Percentiles rank a stretch among this genome's conserved stretches.
Evolutionary conservation across 2,329 filamentous ascomycete species (phyloP).

Genomic region (Colletotrichum sp.): DNA sequence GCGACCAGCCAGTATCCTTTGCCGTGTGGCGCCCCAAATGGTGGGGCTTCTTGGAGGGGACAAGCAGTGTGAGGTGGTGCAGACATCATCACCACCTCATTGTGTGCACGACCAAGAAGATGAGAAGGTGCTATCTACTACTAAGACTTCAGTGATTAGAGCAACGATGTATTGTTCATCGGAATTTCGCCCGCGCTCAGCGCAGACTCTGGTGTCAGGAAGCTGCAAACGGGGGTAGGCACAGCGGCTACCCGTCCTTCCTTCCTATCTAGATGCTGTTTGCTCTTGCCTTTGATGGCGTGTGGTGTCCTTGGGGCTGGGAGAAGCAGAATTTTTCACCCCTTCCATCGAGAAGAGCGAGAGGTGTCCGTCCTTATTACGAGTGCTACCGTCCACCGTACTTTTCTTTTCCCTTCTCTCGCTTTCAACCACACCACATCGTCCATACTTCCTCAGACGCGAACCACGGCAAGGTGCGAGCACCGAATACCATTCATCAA

Average conservation of each 20-base stretch:
- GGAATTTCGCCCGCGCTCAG: background rate
- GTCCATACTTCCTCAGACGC: background rate
- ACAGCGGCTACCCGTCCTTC: background rate
- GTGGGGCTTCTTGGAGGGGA: background rate
- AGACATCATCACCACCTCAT: background rate
- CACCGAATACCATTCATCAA: background rate
- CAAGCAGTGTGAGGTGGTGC: no score
- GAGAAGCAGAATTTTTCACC: background rate
- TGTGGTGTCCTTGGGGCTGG: background rate
- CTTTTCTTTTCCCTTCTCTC: background rate
- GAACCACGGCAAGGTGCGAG: background rate
- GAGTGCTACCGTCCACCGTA: background rate
- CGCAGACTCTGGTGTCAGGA: background rate
- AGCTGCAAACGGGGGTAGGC: background rate
- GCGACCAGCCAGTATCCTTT: background rate
- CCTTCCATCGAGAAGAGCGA: background rate
- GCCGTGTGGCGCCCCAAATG: background rate
- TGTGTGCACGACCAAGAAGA: background rate
- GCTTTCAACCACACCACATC: background rate
- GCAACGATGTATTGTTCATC: background rate
- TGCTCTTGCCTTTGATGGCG: background rate
- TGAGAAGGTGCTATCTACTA: background rate
- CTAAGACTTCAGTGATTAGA: background rate
- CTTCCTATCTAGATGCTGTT: background rate
- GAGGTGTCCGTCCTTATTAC: background rate